Conservation (phyloP, 1,139 yeast species). For the Kluyveromyces sp. region DNA sequence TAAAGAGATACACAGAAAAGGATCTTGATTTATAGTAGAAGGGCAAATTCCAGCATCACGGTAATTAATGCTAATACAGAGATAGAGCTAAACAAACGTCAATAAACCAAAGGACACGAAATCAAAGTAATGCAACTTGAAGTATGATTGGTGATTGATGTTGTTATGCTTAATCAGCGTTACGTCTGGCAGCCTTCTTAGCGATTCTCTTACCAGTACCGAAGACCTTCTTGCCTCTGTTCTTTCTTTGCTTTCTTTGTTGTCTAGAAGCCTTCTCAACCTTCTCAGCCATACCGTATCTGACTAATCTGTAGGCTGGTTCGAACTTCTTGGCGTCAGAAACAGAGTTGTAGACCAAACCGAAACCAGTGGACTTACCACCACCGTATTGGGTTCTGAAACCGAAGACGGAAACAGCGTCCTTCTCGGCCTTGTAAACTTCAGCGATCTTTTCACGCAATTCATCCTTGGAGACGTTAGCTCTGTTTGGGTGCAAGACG, state of each 20-base stretch:
- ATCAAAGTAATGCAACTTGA: conserved; percentile 8
- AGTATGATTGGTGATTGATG: conserved; percentile 3
- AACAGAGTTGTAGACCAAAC: conserved; percentile 96
- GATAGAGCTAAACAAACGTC: conserved; percentile 3
- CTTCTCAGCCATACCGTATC: conserved; percentile 96
- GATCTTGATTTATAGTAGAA: conserved; percentile 1
- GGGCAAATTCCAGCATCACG: conserved; percentile 7
- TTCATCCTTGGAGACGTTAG: conserved; percentile 99
- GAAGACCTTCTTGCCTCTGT: conserved; percentile 98
- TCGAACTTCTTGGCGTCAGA: conserved; percentile 98
- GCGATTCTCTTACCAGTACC: conserved; percentile 97
- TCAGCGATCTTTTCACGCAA: conserved; percentile 96
- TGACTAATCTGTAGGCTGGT: conserved; percentile 98
- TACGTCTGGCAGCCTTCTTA: conserved; percentile 70
- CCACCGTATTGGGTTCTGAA: conserved; percentile 99
- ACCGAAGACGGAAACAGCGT: conserved; percentile 97
- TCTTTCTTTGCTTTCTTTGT: conserved; percentile 99
- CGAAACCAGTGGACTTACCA: conserved; percentile 99
- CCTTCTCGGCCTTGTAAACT: conserved; percentile 97
- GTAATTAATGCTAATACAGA: conserved; percentile 5
- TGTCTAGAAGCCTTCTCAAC: conserved; percentile 98
- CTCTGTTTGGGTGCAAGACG: conserved; percentile 99
- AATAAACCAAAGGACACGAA: conserved; percentile 12
- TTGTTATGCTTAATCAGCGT: conserved; percentile 34
- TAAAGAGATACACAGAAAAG: conserved; percentile 6